Evolutionary conservation across 2,329 filamentous ascomycete species (phyloP).

Genomic region (Ramularia endophylla): DNA sequence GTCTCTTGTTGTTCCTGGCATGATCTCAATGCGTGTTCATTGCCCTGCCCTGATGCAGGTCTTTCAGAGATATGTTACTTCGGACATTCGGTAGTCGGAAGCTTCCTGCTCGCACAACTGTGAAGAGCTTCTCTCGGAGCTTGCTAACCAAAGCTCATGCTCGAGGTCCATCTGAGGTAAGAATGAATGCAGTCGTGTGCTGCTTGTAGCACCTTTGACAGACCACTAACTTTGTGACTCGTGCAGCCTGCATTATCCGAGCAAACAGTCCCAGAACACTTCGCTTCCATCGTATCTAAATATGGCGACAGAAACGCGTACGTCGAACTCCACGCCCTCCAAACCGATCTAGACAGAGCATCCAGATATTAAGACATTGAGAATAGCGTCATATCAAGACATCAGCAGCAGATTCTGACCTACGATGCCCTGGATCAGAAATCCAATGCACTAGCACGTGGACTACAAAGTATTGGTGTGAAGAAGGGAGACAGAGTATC

Average conservation of each 20-base stretch:
- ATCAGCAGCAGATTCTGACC: slow-evolving; percentile 61
- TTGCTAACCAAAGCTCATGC: slow-evolving; percentile 27
- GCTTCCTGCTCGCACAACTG: slow-evolving; percentile 1
- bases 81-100: slow-evolving; percentile 20
- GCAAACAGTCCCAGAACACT: slow-evolving; percentile 67
- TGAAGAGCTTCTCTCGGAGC: slow-evolving; percentile 4
- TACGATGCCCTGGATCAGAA: slow-evolving; percentile 69
- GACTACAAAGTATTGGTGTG: slow-evolving; percentile 63
- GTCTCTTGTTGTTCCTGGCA: slow-evolving; percentile 3
- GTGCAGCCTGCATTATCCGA: slow-evolving; percentile 60
- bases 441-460: slow-evolving; percentile 70
- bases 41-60: not conserved
- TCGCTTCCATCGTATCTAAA: slow-evolving; percentile 56
- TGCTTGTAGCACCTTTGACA: not conserved
- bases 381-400: slow-evolving; percentile 49
- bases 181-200: slow-evolving; percentile 5
- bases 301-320: slow-evolving; percentile 60
- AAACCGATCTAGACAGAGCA: not conserved
- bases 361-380: slow-evolving; percentile 2
- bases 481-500: slow-evolving; percentile 78
- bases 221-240: not conserved
- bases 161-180: slow-evolving; percentile 26
- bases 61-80: slow-evolving; percentile 15
- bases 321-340: slow-evolving; percentile 17
- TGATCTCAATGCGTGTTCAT: slow-evolving; percentile 1